Percentiles rank a stretch among this genome's conserved stretches.
phyloP scores from a whole-genome alignment of 225 moss, liverwort and hornwort species.

The Takakia lepidozioides region DNA sequence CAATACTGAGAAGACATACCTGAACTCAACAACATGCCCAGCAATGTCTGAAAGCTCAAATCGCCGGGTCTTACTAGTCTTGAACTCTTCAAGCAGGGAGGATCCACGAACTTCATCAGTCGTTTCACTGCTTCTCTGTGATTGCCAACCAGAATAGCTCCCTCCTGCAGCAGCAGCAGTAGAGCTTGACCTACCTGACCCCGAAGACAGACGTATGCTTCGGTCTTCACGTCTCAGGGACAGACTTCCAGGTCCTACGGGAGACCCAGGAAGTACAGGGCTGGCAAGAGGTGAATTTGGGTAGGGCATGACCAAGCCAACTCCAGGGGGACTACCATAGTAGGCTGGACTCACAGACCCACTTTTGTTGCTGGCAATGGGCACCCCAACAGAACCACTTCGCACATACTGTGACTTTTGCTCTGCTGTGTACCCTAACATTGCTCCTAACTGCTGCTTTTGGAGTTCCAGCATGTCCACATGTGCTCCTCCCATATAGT shows the following conservation, averaged over 20 bases:
- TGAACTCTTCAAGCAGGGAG: constrained; percentile 83
- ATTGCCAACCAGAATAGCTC: constrained; percentile 68
- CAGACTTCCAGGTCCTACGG: constrained; percentile 63
- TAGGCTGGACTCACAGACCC: constrained; percentile 94
- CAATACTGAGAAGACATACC: constrained; percentile 37
- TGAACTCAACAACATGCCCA: constrained; percentile 97
- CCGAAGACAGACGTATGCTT: constrained; percentile 56
- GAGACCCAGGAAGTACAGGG: constrained; percentile 92
- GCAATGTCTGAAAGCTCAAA: constrained; percentile 89
- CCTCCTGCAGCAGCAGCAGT: constrained; percentile 21
- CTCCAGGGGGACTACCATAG: constrained; percentile 91
- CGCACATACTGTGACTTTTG: constrained; percentile 66
- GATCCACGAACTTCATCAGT: constrained; percentile 74
- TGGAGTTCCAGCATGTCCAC: constrained; percentile 91
- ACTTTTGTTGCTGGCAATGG: constrained; percentile 70
- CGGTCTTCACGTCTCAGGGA: constrained; percentile 71
- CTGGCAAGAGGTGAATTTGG: constrained; percentile 80
- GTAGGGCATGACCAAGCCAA: constrained; percentile 74
- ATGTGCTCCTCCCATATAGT: constrained; percentile 59
- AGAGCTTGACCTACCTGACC: constrained; percentile 53
- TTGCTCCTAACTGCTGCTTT: constrained; percentile 77
- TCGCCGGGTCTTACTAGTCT: constrained; percentile 90
- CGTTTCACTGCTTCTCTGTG: constrained; percentile 61
- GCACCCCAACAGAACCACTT: constrained; percentile 77
- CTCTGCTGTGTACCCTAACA: constrained; percentile 75